Percentiles rank a stretch among this genome's conserved stretches.
phyloP scores from a whole-genome alignment of 495 filamentous ascomycete species.

The Daldinia grandis region DNA sequence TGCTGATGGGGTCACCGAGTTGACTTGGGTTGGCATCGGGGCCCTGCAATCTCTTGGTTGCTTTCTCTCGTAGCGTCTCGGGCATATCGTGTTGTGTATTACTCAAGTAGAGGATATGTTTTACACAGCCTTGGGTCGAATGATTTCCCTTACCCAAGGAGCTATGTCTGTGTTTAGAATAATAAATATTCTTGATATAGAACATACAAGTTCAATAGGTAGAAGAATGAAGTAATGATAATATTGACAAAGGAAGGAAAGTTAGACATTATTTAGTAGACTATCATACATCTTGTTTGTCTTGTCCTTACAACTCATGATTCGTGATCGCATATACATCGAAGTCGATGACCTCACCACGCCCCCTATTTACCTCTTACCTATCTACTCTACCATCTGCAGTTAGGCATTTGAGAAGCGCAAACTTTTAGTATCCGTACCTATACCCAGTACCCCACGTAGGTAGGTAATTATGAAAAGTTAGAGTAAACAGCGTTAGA shows the following conservation, averaged over 20 bases:
- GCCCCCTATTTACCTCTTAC: not conserved
- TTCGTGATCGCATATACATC: constrained; percentile 37
- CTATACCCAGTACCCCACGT: not conserved
- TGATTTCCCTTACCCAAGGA: not conserved
- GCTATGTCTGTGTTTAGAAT: not conserved
- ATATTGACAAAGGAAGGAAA: not conserved
- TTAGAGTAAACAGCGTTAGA: not conserved
- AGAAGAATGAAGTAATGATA: not conserved
- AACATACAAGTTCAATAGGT: not conserved
- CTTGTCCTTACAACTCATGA: constrained; percentile 6
- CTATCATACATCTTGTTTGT: not conserved
- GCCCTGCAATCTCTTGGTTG: constrained; percentile 49
- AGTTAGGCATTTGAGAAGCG: not conserved
- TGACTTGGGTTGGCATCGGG: constrained; percentile 53
- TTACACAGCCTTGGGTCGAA: not conserved
- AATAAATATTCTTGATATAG: not conserved
- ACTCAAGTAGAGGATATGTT: not conserved
- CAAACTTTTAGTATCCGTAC: not conserved
- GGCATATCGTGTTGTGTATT: constrained; percentile 26
- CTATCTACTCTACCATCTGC: not conserved
- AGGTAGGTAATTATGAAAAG: not conserved
- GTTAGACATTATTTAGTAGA: constrained; percentile 10
- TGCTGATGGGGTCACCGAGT: constrained; percentile 54
- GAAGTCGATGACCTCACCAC: constrained; percentile 44
- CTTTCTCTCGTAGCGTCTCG: constrained; percentile 47